Evolutionary conservation across 495 filamentous ascomycete genomes (phyloP).

Genomic region (Aspergillus asperescens): DNA sequence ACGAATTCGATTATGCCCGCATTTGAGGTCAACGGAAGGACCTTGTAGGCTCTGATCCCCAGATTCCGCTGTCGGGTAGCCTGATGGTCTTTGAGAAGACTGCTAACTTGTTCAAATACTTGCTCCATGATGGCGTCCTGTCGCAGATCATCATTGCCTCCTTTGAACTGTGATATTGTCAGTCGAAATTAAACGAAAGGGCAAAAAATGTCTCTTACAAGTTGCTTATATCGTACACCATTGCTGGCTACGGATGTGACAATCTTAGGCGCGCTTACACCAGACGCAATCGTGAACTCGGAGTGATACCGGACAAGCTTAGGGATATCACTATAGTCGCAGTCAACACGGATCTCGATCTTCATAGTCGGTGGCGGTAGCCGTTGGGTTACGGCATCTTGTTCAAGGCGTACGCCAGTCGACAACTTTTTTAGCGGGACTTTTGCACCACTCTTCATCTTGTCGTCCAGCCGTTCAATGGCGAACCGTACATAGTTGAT

Average conservation of each 20-base stretch:
- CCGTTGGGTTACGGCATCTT: conserved; percentile 49
- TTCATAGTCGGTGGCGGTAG: conserved; percentile 90
- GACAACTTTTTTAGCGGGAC: conserved; percentile 54
- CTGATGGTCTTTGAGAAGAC: conserved; percentile 76
- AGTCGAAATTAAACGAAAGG: neutral
- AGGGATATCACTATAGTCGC: conserved; percentile 72
- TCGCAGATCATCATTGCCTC: conserved; percentile 90
- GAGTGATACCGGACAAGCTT: conserved; percentile 61
- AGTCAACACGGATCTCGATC: conserved; percentile 64
- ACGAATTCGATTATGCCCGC: conserved; percentile 98
- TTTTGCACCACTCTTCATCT: conserved; percentile 63
- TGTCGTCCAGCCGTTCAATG: conserved; percentile 51
- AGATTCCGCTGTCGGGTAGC: conserved; percentile 84
- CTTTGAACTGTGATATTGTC: conserved; percentile 61
- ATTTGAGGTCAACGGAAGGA: conserved; percentile 74
- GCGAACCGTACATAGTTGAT: conserved; percentile 70
- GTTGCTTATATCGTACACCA: conserved; percentile 74
- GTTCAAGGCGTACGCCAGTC: conserved; percentile 52
- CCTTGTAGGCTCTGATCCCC: conserved; percentile 90
- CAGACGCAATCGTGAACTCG: conserved; percentile 76
- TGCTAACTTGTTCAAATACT: conserved; percentile 93
- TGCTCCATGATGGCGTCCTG: conserved; percentile 99
- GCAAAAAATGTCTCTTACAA: conserved; percentile 47
- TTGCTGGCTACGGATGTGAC: conserved; percentile 71
- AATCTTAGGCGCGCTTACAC: conserved; percentile 88